Evolutionary conservation across 257 asterid genomes (phyloP).

Genomic region (Thymus mandschuricus): DNA sequence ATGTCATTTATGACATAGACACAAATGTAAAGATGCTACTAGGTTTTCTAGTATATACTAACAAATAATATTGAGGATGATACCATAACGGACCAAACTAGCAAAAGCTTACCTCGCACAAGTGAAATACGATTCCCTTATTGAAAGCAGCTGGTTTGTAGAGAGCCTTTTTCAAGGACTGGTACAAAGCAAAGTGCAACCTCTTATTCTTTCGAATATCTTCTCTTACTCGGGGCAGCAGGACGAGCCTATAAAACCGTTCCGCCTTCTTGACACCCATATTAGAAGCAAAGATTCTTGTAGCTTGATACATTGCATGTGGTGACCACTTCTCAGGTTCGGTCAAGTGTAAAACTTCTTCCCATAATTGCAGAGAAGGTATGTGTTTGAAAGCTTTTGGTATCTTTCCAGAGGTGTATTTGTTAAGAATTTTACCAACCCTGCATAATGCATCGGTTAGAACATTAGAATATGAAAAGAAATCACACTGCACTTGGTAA

Average conservation of each 20-base stretch:
- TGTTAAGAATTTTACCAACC: conserved; percentile 78
- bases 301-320: conserved; percentile 90
- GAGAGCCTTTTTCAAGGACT: conserved; percentile 77
- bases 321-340: conserved; percentile 97
- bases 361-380: conserved; percentile 80
- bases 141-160: conserved; percentile 96
- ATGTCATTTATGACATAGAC: background rate
- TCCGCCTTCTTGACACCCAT: conserved; percentile 84
- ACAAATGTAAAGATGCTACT: background rate
- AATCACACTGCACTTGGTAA: conserved; percentile 4
- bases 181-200: conserved; percentile 85
- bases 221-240: conserved; percentile 92
- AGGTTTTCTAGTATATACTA: background rate
- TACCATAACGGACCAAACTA: background rate
- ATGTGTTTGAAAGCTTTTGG: conserved; percentile 92
- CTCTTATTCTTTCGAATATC: conserved; percentile 83
- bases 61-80: background rate
- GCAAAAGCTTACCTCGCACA: conserved; percentile 72
- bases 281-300: conserved; percentile 92
- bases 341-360: conserved; percentile 78
- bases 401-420: conserved; percentile 83
- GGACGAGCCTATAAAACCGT: conserved; percentile 79
- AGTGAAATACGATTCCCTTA: conserved; percentile 78
- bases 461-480: conserved; percentile 4
- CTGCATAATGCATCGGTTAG: conserved; percentile 42